Evolutionary conservation across 2,329 filamentous ascomycete species (phyloP), one percentile per base, ranked within the genome.

Genomic region (Talaromyces marneffei): DNA sequence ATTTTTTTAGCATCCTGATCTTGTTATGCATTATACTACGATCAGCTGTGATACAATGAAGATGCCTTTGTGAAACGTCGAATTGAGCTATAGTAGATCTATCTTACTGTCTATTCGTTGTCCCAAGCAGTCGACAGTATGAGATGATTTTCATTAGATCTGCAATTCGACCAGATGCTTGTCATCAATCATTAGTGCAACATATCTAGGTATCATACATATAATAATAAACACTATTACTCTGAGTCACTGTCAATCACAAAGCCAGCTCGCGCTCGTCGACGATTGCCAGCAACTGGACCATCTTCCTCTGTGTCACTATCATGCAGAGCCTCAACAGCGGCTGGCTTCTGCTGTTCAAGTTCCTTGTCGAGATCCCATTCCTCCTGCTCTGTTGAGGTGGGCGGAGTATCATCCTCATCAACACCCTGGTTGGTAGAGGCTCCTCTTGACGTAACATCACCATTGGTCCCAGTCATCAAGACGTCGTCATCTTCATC

Each of bases 201-300:
- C 20, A 50, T 18, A 12, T 33, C 9, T 33, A 52, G 48, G 29
- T 52, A 52, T 35, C 48, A 52, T 52, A 33, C 48, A 52, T 35
- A 52, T 50, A 50, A 29, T 29, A 31, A 14, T 25, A 16, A 3
- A 55, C 20, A 20, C 10, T 29, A 27, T 46, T 69, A 78, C 62
- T 78, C 76, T 4, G 76, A 78, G 59, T 78, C 76, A 62, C 75
- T 77, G 14, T 78, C 76, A 62, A 78, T 68, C 33, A 78, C 72
- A 65, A 78, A 77, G 3, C 75, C 75, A 25, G 70, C 74, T 52
- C 72, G 70, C 61, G 74, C 71, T 7, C 74, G 72, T 58, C 75
- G 67, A 52, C 72, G 72, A 53, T 67, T 64, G 35, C 62, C 63
- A 33, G 65, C 69, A n/a, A 71, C 63, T n/a, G 68, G 67, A 1